phyloP scores from a whole-genome alignment of 306 rosid species.

The Pachyrhizus erosus region DNA sequence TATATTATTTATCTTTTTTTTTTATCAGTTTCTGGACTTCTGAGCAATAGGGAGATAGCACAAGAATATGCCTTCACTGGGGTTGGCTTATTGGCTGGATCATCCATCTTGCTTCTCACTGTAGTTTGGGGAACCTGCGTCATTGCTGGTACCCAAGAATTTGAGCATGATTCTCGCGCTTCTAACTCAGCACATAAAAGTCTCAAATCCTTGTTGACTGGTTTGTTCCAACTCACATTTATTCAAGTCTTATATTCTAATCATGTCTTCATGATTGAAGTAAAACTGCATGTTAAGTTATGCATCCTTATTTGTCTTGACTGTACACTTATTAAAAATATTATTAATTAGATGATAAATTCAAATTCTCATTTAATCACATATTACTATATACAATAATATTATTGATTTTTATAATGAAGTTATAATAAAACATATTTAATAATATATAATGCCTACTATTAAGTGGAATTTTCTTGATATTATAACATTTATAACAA shows the following conservation, averaged over 20 bases:
- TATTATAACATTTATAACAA: background rate
- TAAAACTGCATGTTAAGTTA: background rate
- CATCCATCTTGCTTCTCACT: slow-evolving; percentile 50
- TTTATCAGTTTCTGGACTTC: slow-evolving; percentile 42
- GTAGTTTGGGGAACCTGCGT: slow-evolving; percentile 47
- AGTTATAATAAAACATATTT: too few species aligned
- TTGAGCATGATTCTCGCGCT: background rate
- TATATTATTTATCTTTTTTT: too few species aligned
- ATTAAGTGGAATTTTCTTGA: background rate
- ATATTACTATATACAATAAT: too few species aligned
- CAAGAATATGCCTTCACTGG: slow-evolving; percentile 43
- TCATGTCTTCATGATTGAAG: too few species aligned
- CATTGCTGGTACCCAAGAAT: slow-evolving; percentile 25
- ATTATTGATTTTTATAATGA: too few species aligned
- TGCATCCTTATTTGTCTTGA: background rate
- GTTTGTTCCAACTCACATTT: slow-evolving; percentile 26
- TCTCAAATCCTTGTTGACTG: slow-evolving; percentile 27
- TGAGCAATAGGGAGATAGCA: slow-evolving; percentile 36
- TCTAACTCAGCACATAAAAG: background rate
- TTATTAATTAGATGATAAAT: too few species aligned
- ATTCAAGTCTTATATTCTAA: background rate
- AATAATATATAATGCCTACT: too few species aligned
- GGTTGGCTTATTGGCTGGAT: slow-evolving; percentile 53
- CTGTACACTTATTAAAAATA: background rate
- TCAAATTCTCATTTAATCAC: too few species aligned